Conservation (phyloP, 805 yeast genomes). For the Lipomyces mesembrius region DNA sequence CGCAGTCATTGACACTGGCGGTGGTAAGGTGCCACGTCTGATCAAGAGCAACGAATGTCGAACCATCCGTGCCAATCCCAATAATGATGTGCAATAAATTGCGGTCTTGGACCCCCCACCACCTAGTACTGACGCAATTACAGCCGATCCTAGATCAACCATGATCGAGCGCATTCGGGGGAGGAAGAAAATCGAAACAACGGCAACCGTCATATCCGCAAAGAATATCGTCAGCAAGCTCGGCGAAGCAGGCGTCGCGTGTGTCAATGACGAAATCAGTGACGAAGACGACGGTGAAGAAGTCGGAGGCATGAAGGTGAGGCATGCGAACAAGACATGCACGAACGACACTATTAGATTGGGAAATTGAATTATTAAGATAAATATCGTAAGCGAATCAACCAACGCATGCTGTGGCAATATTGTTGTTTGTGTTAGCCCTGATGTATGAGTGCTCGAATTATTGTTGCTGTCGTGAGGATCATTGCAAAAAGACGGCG, state of each 20-base stretch:
- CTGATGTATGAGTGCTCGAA: not conserved
- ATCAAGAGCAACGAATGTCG: slow-evolving; percentile 34
- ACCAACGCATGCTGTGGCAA: slow-evolving; percentile 44
- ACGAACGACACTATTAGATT: slow-evolving; percentile 39
- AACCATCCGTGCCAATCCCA: slow-evolving; percentile 39
- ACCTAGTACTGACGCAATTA: slow-evolving; percentile 42
- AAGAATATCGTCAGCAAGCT: slow-evolving; percentile 40
- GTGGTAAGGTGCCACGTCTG: slow-evolving; percentile 33
- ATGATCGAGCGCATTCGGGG: slow-evolving; percentile 36
- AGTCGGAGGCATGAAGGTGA: slow-evolving; percentile 38
- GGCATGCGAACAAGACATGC: slow-evolving; percentile 40
- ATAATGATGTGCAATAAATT: slow-evolving; percentile 41
- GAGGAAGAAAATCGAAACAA: slow-evolving; percentile 32
- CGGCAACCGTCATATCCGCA: slow-evolving; percentile 44
- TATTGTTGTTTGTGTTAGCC: slow-evolving; percentile 24
- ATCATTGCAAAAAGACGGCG: slow-evolving; percentile 22
- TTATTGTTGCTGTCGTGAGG: slow-evolving; percentile 11
- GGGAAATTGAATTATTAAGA: slow-evolving; percentile 45
- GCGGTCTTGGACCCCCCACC: slow-evolving; percentile 46
- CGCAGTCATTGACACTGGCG: slow-evolving; percentile 7
- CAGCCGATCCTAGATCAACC: slow-evolving; percentile 39
- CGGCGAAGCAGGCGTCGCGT: slow-evolving; percentile 36
- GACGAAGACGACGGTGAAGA: slow-evolving; percentile 19
- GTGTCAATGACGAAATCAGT: slow-evolving; percentile 32
- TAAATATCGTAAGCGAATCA: slow-evolving; percentile 47